Conservation (phyloP, 2,329 filamentous ascomycete genomes). For the Exophiala calicioides region DNA sequence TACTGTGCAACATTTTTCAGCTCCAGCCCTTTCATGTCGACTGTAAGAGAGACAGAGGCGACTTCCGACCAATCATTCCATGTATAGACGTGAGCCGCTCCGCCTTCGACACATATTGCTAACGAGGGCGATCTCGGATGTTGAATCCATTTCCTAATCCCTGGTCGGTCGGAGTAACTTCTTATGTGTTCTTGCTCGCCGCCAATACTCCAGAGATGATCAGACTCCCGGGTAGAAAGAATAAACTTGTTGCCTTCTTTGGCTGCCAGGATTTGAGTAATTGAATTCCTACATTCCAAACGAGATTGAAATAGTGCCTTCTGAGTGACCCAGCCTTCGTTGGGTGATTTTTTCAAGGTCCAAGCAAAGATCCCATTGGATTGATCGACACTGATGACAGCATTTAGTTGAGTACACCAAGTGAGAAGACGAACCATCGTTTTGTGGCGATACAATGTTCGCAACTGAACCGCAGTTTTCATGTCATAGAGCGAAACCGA, state of each 20-base stretch:
- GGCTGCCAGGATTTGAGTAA: neutral
- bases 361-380: neutral
- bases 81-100: neutral
- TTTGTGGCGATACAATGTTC: slow-evolving; percentile 23
- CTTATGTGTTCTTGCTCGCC: neutral
- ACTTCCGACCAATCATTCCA: neutral
- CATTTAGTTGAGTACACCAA: neutral
- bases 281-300: neutral
- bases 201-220: neutral
- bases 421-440: neutral
- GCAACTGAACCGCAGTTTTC: slow-evolving; percentile 31
- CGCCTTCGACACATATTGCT: slow-evolving; percentile 1
- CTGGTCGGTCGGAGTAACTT: neutral
- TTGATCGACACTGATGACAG: neutral
- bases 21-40: neutral
- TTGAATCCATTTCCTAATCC: neutral
- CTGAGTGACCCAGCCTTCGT: neutral
- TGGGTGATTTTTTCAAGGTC: neutral
- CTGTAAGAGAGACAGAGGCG: neutral
- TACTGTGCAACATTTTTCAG: neutral
- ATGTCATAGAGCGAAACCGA: slow-evolving; percentile 37
- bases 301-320: neutral
- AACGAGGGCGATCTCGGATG: neutral
- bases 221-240: slow-evolving; percentile 1
- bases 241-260: neutral